Evolutionary conservation across 129 eudicot genomes (phyloP), one percentile per base, ranked within the genome.

Genomic region (Lactuca sativa): DNA sequence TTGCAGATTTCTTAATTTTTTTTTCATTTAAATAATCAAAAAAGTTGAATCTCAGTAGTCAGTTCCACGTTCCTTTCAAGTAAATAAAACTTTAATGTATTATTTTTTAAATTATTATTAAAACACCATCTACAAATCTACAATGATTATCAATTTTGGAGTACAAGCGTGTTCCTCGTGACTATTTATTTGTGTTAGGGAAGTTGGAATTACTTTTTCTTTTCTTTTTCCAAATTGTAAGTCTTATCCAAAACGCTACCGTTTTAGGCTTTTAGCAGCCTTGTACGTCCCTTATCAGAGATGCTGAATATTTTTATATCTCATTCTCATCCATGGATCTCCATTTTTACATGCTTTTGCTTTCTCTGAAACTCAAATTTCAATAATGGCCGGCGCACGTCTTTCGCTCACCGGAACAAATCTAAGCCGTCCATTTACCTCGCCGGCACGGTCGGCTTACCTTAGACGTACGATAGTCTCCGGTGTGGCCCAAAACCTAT

Each of bases 381-480:
- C 57, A 70, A 62, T 47, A 34, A 85, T 88, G 91, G 85, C 86
- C 44, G 72, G 51, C 33, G 37, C 76, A 49, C 66, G 62, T 66
- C 16, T 64, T 32, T 52, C 79, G 7, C 47, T 64, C 38, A 25
- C 63, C 16, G 52, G 11, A 49, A 40, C 72, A 36, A 58, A 80
- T 51, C 66, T 48, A 43, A 15, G 31, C 71, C 81, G 75, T 72
- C 61, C 75, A 64, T 56, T 70, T 7, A n/a, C 36, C 30, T 25
- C 30, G 30, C 30, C 30, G 53, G 63, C 77, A 9, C 10, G 47
- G 8, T 31, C 71, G 6, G 7, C 55, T 9, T 51, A 44, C 38
- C 15, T 17, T 48, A 41, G 47, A 55, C 67, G 69, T 4, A 17
- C 54, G 32, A 18, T 47, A 13, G 17, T 64, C 5, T 30, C 38